Evolutionary conservation across 192 early-diverging fungal species (phyloP), one percentile per base, ranked within the genome.

Genomic region (Linnemannia elongata): DNA sequence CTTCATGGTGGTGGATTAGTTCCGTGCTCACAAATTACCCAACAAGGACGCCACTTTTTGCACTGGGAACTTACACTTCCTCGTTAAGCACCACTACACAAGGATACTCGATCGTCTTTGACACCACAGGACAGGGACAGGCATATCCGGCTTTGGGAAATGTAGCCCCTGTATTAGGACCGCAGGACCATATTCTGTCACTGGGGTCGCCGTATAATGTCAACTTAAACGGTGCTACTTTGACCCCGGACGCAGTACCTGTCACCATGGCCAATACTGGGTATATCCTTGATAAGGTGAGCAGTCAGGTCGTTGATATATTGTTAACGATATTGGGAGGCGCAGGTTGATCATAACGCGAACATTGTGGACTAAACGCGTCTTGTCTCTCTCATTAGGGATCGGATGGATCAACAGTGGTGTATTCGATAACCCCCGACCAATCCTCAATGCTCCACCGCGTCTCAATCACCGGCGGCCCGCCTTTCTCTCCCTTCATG

Each of bases 61-160:
- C 68, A 24, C 75, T 86, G 6, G 84, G 84, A 13, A 78, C 84
- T 1, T 86, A 63, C 60, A 63, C 76, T 3, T 54, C 54, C 20
- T 20, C 79, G 12, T 30, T 69, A 42, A 81, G 77, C 75, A 81
- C 84, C 18, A 71, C 84, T 13, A 63, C 60, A 12, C 60, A 33
- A 35, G 84, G 84, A 36, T 87, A 87, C 41, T 57, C 74, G 22
- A 44, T 81, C 15, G 84, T 87, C 1, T 87, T 87, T 69, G 84
- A 87, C 55, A 33, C 74, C 4, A 77, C 20, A 42, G 75, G 79
- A 36, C 30, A 63, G 30, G 60, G 35, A 12, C 79, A 79, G 18
- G 36, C 68, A 0, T 87, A 87, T 55, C 69, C 78, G 7, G 38
- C 60, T 44, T 22, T 81, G 24, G 52, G 35, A 6, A 69, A 75